These are phyloP conservation scores for Wickerhamiella kurtzmanii DNA, from an alignment of 805 yeast genomes.

Conservation along the genomic window DNA sequence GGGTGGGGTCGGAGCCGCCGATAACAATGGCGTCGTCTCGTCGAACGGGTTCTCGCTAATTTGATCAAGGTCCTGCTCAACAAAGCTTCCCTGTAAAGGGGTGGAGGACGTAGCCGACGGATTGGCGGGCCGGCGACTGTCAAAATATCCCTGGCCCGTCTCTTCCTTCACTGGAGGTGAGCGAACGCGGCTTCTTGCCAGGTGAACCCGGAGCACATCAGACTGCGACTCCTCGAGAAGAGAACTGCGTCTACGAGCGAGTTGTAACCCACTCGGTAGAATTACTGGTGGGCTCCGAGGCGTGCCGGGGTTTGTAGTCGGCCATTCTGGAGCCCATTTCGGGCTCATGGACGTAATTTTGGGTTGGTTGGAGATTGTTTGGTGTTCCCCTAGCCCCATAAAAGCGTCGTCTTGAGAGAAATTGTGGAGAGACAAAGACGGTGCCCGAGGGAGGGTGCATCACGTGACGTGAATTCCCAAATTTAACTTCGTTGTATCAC, in stretches of 20 bases:
- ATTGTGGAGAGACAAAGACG: no score
- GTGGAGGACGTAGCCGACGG: no score
- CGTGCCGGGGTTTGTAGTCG: background rate
- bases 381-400: background rate
- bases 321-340: background rate
- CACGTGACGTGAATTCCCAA: no score
- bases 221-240: background rate
- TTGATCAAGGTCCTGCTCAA: no score
- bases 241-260: background rate
- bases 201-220: background rate
- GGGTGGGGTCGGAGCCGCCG: slow-evolving; percentile 1
- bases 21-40: background rate
- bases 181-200: background rate
- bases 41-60: slow-evolving; percentile 1
- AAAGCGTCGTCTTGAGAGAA: no score
- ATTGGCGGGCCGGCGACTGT: background rate
- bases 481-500: no score
- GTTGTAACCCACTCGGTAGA: background rate
- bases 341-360: background rate
- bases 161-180: no score
- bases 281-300: background rate
- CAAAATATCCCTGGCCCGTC: background rate
- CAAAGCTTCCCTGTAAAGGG: no score
- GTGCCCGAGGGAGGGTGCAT: no score
- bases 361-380: background rate